Evolutionary conservation across 805 yeast genomes (phyloP).

Genomic region (Candida palmyrensis): DNA sequence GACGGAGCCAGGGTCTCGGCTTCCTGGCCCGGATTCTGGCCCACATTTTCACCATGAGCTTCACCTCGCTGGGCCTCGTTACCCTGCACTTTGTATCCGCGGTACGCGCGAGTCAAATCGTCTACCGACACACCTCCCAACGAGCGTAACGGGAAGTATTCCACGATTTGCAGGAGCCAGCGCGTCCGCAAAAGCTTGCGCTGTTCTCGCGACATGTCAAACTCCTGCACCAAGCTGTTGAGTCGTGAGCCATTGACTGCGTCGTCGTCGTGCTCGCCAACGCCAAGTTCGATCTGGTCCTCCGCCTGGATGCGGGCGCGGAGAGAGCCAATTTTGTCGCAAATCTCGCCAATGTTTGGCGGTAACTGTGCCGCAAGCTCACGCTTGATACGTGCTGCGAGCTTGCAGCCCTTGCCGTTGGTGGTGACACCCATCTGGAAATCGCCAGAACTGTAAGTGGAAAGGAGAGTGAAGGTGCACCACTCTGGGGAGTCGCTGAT

Average conservation of each 20-base stretch:
- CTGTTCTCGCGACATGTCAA: constrained; percentile 47
- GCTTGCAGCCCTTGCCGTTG: constrained; percentile 82
- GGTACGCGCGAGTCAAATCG: constrained; percentile 46
- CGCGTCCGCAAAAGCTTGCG: constrained; percentile 58
- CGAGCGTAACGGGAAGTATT: constrained; percentile 74
- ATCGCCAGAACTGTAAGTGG: constrained; percentile 65
- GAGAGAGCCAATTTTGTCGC: constrained; percentile 64
- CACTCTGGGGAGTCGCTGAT: constrained; percentile 67
- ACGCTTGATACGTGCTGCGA: constrained; percentile 75
- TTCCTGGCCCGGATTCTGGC: no score
- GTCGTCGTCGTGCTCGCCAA: constrained; percentile 66
- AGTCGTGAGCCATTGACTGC: constrained; percentile 54
- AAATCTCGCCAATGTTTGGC: constrained; percentile 59
- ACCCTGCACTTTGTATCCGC: constrained; percentile 7
- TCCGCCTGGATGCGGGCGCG: constrained; percentile 51
- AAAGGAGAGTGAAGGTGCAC: constrained; percentile 72
- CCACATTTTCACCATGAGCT: background rate
- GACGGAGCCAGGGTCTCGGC: no score
- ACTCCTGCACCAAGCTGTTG: constrained; percentile 59
- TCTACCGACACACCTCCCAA: constrained; percentile 57
- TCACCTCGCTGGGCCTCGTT: background rate
- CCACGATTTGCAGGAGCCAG: constrained; percentile 88
- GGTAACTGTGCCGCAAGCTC: constrained; percentile 68
- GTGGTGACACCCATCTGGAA: constrained; percentile 84
- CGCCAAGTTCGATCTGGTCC: constrained; percentile 39